Base-by-base conservation (phyloP, 2,329 filamentous ascomycete genomes). In the Pezicula neosporulosa region DNA sequence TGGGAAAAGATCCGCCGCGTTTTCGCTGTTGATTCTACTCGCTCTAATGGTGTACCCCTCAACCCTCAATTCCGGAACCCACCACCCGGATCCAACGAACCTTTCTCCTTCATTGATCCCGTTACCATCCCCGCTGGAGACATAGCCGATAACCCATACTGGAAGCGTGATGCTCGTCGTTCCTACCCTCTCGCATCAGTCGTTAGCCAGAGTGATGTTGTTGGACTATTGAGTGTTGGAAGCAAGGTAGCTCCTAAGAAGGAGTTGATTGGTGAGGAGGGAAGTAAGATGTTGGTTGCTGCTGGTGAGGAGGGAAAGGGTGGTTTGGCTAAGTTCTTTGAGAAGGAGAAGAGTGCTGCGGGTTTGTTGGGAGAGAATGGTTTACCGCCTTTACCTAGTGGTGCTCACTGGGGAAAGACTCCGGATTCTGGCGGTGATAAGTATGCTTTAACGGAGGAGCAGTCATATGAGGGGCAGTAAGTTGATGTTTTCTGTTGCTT, bases 11-110 rank as follows among this genome's bases (percentile, higher is more conserved):
- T 99, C 70, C 91, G 92, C 69, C 83, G 85, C 61, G 69, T 86
- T 62, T 72, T 97, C 60, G 83, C 90, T 60, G 76, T 99, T 65
- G 93, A 96, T 70, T 82, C 91, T 35, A 84, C 89, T 66, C 92
- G 94, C 60, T 97, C 92, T 60, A 91, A 87, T 65, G 94, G 94
- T 71, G 77, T 99, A 18, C 94, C 94, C 44, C 77, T 99, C 65
- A 97, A 97, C 80, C 85, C 91, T 38, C 86, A 92, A 76, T 97
- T 82, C 81, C 92, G 94, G 63, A 87, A 89, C 73, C 94, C 94
- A 54, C 74, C 92, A 46, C 94, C 88, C 9, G 90, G 88, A 59
- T 78, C 76, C 60, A 76, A 83, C 64, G 85, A 90, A 63, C 89
- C 90, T 35, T 73, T 80, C 51, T 71, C 71, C 53, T 94, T 93